These are phyloP conservation scores for Zopfochytrium polystomum DNA, from an alignment of 371 early-diverging fungal genomes.

Conservation along the genomic window DNA sequence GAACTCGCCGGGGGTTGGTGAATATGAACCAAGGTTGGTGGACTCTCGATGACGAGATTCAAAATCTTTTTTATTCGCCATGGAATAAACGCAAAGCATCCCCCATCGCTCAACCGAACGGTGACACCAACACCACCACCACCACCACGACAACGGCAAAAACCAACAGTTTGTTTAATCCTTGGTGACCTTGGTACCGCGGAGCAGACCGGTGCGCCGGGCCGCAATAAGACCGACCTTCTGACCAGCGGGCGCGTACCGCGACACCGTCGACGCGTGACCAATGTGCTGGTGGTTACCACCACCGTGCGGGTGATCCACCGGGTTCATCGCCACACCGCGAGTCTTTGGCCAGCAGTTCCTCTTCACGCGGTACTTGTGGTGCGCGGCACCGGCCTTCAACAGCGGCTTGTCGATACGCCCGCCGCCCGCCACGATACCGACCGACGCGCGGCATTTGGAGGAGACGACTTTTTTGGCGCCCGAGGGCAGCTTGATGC, in stretches of 20 bases:
- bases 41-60: too few species aligned
- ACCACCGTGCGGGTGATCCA: slow-evolving; percentile 99
- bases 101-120: too few species aligned
- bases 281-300: slow-evolving; percentile 99
- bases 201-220: slow-evolving; percentile 98
- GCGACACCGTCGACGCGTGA: slow-evolving; percentile 98
- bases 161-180: slow-evolving; percentile 19
- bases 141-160: too few species aligned
- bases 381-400: slow-evolving; percentile 99
- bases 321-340: slow-evolving; percentile 97
- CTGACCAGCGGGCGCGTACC: slow-evolving; percentile 95
- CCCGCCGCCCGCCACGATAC: slow-evolving; percentile 99
- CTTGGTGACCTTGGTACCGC: slow-evolving; percentile 92
- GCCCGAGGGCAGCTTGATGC: slow-evolving; percentile 95
- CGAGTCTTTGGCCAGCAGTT: slow-evolving; percentile 98
- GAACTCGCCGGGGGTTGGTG: too few species aligned
- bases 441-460: slow-evolving; percentile 93
- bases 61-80: too few species aligned
- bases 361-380: slow-evolving; percentile 97
- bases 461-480: slow-evolving; percentile 93
- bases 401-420: slow-evolving; percentile 99
- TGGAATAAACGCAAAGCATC: too few species aligned
- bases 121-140: too few species aligned
- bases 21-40: too few species aligned
- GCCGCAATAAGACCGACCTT: slow-evolving; percentile 99